These are phyloP conservation scores for Schwanniomyces sp. DNA, from an alignment of 805 yeast genomes.

Conservation along the genomic window DNA sequence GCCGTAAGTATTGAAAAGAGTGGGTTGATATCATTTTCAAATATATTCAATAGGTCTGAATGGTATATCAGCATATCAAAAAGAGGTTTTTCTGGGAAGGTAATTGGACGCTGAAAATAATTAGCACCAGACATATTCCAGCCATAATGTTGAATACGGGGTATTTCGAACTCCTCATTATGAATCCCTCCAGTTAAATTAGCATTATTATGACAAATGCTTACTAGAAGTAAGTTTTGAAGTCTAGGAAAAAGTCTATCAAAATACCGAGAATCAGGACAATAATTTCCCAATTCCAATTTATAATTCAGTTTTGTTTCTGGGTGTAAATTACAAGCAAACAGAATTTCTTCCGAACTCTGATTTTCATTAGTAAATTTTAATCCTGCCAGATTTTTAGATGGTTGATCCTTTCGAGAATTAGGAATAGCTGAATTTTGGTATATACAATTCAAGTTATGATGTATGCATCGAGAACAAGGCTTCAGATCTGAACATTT, in stretches of 20 bases:
- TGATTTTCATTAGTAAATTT: too few species aligned
- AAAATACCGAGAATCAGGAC: background rate
- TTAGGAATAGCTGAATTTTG: background rate
- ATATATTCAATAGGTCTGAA: background rate
- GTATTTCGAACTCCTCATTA: background rate
- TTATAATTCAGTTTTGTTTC: background rate
- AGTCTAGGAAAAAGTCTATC: background rate
- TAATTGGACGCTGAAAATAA: background rate
- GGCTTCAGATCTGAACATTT: background rate
- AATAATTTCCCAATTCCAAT: background rate
- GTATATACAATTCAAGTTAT: background rate
- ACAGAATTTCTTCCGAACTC: too few species aligned
- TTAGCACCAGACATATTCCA: conserved; percentile 1
- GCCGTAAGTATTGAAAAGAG: background rate
- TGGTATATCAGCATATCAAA: background rate
- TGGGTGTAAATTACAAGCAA: too few species aligned
- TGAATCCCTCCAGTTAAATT: background rate
- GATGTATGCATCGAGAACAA: background rate
- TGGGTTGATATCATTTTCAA: background rate
- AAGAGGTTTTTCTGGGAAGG: background rate
- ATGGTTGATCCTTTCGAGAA: too few species aligned
- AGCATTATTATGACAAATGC: background rate
- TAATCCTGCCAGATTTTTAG: too few species aligned
- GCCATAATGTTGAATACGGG: background rate
- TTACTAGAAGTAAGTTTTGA: background rate